Evolutionary conservation across 345 rosid species (phyloP).

Genomic region (Sonneratia caseolaris): DNA sequence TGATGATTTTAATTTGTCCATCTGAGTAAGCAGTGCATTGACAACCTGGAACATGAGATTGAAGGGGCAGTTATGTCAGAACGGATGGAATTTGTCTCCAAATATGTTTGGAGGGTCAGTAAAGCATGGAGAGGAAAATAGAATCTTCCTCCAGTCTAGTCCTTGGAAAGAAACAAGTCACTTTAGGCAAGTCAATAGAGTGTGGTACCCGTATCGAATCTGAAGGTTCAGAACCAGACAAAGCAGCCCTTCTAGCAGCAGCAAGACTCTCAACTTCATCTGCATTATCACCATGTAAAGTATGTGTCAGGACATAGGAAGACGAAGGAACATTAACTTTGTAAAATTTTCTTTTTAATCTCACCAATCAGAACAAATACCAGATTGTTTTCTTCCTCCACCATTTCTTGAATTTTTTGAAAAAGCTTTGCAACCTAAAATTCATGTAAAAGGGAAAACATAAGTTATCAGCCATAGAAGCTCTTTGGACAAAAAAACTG

Average conservation of each 20-base stretch:
- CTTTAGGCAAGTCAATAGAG: not conserved
- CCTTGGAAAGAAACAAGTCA: not conserved
- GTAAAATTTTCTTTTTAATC: slow-evolving; percentile 16
- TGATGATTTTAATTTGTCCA: slow-evolving; percentile 89
- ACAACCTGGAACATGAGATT: slow-evolving; percentile 52
- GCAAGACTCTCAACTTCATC: slow-evolving; percentile 99
- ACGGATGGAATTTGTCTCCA: not conserved
- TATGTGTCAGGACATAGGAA: slow-evolving; percentile 18
- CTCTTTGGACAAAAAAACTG: not conserved
- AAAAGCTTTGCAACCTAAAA: slow-evolving; percentile 91
- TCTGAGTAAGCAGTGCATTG: slow-evolving; percentile 92
- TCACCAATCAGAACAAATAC: slow-evolving; percentile 98
- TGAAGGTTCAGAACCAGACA: slow-evolving; percentile 98
- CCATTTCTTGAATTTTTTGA: slow-evolving; percentile 98
- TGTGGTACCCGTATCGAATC: slow-evolving; percentile 83
- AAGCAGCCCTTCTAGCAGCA: slow-evolving; percentile 90
- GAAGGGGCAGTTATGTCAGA: not conserved
- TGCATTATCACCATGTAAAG: slow-evolving; percentile 29
- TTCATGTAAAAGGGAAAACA: slow-evolving; percentile 4
- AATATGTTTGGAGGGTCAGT: not conserved
- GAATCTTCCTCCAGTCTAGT: not conserved
- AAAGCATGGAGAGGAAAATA: not conserved
- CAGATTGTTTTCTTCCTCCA: slow-evolving; percentile 94
- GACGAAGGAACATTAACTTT: slow-evolving; percentile 3
- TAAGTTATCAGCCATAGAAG: not conserved